A percentile compares a stretch with the other conserved stretches of the same genome.
These are phyloP conservation scores for Zoysia japonica DNA, from an alignment of 176 grass and related monocot species.

Conservation along the genomic window DNA sequence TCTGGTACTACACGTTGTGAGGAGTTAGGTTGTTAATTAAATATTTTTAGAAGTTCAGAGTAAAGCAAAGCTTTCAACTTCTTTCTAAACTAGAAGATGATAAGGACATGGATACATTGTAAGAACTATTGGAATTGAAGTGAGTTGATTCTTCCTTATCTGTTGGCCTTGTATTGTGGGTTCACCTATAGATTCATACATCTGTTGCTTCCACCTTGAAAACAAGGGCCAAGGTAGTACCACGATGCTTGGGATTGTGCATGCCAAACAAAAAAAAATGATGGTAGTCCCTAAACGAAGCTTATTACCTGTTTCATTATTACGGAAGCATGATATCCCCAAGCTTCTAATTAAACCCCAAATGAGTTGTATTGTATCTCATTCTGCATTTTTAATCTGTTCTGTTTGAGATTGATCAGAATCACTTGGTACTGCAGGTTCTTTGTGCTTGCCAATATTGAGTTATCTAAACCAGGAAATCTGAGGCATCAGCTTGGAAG, in stretches of 20 bases:
- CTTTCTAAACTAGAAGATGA: background rate
- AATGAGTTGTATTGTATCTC: background rate
- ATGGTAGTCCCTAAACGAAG: slow-evolving; percentile 3
- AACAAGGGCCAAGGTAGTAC: background rate
- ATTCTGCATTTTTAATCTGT: slow-evolving; percentile 16
- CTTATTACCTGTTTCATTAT: slow-evolving; percentile 31
- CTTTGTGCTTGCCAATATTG: slow-evolving; percentile 72
- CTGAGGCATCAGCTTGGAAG: slow-evolving; percentile 76
- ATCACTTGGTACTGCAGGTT: slow-evolving; percentile 58
- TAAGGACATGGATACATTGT: no score
- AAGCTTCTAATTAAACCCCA: slow-evolving; percentile 23
- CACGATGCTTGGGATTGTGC: background rate
- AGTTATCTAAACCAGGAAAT: slow-evolving; percentile 95
- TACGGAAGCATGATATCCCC: slow-evolving; percentile 28
- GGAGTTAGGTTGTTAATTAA: background rate
- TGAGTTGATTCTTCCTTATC: background rate
- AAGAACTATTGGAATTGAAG: slow-evolving; percentile 1
- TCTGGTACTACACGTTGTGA: background rate
- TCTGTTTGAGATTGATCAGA: slow-evolving; percentile 7
- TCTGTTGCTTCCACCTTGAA: slow-evolving; percentile 1
- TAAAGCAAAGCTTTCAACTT: background rate
- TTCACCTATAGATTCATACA: slow-evolving; percentile 6
- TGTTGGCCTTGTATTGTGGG: slow-evolving; percentile 6
- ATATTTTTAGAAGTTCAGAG: background rate
- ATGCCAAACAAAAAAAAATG: background rate